Evolutionary conservation across 306 rosid genomes (phyloP).

Genomic region (Fragaria vesca): DNA sequence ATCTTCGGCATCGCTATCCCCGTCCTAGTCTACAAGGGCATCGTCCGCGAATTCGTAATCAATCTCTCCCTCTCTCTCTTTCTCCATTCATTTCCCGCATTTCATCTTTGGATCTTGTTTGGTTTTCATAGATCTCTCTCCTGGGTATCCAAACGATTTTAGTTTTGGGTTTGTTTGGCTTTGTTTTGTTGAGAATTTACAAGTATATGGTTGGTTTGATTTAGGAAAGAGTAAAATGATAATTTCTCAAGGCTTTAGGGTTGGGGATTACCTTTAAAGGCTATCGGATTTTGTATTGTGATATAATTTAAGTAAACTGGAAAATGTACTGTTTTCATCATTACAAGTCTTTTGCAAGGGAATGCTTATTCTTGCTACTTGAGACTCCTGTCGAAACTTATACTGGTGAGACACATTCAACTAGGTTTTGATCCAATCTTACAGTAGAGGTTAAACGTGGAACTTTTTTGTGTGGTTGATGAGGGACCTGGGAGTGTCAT

Average conservation of each 20-base stretch:
- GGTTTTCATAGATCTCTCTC: neutral
- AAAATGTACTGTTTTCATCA: neutral
- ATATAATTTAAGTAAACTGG: neutral
- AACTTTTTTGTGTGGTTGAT: neutral
- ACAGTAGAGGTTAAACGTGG: neutral
- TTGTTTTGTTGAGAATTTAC: neutral
- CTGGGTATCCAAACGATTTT: neutral
- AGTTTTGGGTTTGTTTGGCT: neutral
- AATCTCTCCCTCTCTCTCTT: neutral
- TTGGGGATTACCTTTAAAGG: neutral
- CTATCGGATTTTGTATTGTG: neutral
- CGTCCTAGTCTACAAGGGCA: slow-evolving; percentile 81
- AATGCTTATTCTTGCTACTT: neutral
- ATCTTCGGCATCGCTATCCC: slow-evolving; percentile 87
- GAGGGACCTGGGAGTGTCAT: neutral
- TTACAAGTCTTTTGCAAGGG: neutral
- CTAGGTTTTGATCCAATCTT: neutral
- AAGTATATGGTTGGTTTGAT: neutral
- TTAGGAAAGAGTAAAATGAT: too few relatives aligned
- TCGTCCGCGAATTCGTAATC: slow-evolving; percentile 77
- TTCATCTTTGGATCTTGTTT: neutral
- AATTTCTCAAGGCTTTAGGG: neutral
- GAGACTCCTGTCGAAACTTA: neutral
- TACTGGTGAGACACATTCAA: too few relatives aligned
- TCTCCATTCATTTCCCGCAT: neutral